A percentile compares a stretch with the other conserved stretches of the same genome.
Conservation (phyloP, 176 grass and related monocot genomes). For the Aegilops sharonensis region DNA sequence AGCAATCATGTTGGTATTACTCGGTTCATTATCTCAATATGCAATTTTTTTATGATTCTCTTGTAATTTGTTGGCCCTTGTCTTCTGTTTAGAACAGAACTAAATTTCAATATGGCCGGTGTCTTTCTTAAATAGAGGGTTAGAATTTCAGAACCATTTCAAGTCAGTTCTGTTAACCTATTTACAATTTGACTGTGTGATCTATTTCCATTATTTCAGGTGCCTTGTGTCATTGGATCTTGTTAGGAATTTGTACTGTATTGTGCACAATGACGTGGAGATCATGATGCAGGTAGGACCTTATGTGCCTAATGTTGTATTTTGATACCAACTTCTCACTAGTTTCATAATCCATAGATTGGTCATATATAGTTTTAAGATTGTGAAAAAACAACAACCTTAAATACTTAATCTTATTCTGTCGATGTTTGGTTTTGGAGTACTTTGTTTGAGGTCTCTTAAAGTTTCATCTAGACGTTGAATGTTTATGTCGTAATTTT, state of each 20-base stretch:
- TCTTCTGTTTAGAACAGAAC: background rate
- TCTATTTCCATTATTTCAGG: slow-evolving; percentile 32
- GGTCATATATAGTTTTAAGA: background rate
- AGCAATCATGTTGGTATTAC: background rate
- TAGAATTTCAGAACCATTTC: background rate
- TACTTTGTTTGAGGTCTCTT: background rate
- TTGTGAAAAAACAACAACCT: background rate
- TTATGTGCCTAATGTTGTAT: background rate
- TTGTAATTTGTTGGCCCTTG: background rate
- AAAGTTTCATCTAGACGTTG: background rate
- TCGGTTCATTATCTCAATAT: background rate
- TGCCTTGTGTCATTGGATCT: slow-evolving; percentile 57
- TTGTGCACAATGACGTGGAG: slow-evolving; percentile 50
- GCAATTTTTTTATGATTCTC: slow-evolving; percentile 6
- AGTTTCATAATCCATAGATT: background rate
- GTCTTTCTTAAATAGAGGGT: background rate
- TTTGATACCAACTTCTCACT: slow-evolving; percentile 11
- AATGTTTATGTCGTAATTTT: background rate
- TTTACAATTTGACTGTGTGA: background rate
- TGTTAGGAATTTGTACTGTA: slow-evolving; percentile 62
- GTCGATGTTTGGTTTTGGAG: background rate
- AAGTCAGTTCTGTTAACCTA: background rate
- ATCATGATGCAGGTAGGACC: slow-evolving; percentile 79
- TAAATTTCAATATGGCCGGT: background rate
- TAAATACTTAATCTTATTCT: background rate